phyloP scores from a whole-genome alignment of 2,329 filamentous ascomycete genomes.

The Ophiosphaerella herpotricha region DNA sequence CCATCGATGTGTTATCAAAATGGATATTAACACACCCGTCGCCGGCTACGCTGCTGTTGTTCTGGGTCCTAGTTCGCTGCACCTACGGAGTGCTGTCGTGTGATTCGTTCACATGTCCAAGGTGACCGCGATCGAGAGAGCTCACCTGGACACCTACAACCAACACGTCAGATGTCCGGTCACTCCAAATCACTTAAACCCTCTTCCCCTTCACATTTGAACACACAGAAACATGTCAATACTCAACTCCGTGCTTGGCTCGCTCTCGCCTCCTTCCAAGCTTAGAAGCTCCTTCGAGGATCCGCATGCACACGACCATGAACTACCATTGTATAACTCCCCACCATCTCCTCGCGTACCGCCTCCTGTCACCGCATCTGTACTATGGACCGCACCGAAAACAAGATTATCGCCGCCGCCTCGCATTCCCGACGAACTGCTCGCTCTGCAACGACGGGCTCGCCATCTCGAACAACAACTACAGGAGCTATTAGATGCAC shows the following conservation, averaged over 20 bases:
- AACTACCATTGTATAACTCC: constrained; percentile 40
- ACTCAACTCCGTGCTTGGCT: constrained; percentile 43
- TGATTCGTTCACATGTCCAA: constrained; percentile 40
- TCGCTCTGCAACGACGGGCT: constrained; percentile 58
- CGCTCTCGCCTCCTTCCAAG: constrained; percentile 39
- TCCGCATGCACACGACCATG: constrained; percentile 39
- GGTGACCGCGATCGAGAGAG: constrained; percentile 17
- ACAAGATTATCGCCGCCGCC: constrained; percentile 29
- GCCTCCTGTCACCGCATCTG: constrained; percentile 38
- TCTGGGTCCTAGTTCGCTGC: not conserved
- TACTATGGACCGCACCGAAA: constrained; percentile 37
- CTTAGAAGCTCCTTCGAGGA: constrained; percentile 44
- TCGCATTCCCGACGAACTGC: constrained; percentile 47
- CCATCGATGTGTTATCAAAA: too few species aligned
- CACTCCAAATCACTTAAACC: not conserved
- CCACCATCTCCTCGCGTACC: constrained; percentile 40
- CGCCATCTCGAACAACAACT: constrained; percentile 61
- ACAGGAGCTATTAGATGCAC: constrained; percentile 64
- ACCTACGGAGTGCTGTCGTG: constrained; percentile 3
- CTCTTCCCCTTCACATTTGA: not conserved
- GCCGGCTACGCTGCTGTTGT: not conserved
- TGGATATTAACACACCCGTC: too few species aligned
- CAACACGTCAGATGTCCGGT: not conserved
- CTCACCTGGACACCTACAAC: constrained; percentile 28
- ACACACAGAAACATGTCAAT: constrained; percentile 32